These are phyloP conservation scores for Hypericum perforatum DNA, from an alignment of 345 rosid species.

Conservation along the genomic window DNA sequence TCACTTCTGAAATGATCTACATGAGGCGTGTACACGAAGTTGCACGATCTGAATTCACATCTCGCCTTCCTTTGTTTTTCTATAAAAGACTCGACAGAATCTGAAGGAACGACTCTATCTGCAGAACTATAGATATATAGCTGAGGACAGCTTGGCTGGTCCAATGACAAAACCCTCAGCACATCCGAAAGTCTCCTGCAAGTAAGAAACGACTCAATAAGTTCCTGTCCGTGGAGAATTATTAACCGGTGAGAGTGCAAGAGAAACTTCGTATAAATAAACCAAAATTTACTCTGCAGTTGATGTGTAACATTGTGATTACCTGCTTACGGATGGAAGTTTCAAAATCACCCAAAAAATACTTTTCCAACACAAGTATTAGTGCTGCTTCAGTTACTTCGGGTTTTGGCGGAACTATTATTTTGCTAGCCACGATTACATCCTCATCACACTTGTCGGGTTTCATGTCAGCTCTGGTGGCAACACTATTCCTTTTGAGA, in stretches of 20 bases:
- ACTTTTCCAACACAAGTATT: conserved; percentile 68
- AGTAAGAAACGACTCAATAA: neutral
- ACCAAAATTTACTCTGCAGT: neutral
- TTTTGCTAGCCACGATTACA: conserved; percentile 19
- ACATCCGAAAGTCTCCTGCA: conserved; percentile 81
- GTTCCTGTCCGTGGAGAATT: neutral
- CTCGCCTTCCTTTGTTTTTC: conserved; percentile 70
- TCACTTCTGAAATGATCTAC: no score
- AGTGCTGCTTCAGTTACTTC: conserved; percentile 69
- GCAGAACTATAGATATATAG: no score
- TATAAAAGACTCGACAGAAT: conserved; percentile 77
- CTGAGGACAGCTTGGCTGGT: conserved; percentile 90
- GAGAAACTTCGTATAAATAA: neutral
- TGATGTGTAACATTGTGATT: conserved; percentile 3
- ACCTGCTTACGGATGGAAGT: conserved; percentile 84
- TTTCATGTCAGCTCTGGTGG: conserved; percentile 45
- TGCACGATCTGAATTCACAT: conserved; percentile 70
- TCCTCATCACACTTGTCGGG: no score
- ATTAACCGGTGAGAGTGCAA: neutral
- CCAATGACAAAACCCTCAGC: conserved; percentile 44
- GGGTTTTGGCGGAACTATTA: conserved; percentile 46
- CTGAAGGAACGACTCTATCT: conserved; percentile 83
- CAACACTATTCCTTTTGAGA: conserved; percentile 75
- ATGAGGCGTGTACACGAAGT: conserved; percentile 93
- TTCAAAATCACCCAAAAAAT: conserved; percentile 62